Percentiles rank a stretch among this genome's conserved stretches.
Conservation (phyloP, 2,329 filamentous ascomycete species). For the Penicillium sumatraense region DNA sequence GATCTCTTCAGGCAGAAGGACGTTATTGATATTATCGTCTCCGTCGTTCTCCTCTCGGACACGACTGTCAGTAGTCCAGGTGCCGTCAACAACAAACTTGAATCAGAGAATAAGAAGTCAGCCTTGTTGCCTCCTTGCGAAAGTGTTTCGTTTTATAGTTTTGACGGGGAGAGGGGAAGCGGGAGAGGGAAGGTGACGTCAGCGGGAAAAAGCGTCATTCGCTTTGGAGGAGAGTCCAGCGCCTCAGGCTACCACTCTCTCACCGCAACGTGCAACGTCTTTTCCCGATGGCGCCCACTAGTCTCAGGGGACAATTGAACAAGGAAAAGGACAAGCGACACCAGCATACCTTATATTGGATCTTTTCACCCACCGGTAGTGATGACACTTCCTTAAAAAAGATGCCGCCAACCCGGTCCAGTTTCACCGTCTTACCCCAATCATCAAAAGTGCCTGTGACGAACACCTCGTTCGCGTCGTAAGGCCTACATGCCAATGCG, state of each 20-base stretch:
- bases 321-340: constrained; percentile 1
- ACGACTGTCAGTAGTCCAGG: constrained; percentile 82
- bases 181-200: constrained; percentile 31
- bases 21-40: constrained; percentile 89
- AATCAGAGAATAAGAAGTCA: constrained; percentile 11
- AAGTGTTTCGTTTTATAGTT: constrained; percentile 27
- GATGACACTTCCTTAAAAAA: constrained; percentile 81
- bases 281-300: constrained; percentile 4
- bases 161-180: constrained; percentile 18
- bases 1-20: constrained; percentile 77
- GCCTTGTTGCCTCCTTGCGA: constrained; percentile 3
- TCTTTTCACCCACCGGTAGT: constrained; percentile 71
- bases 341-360: constrained; percentile 86
- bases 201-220: constrained; percentile 32
- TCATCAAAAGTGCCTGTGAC: constrained; percentile 96
- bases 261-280: constrained; percentile 23
- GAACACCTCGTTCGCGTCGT: constrained; percentile 82
- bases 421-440: constrained; percentile 84
- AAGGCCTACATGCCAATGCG: constrained; percentile 66
- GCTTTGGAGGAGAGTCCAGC: constrained; percentile 14
- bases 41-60: constrained; percentile 82
- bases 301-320: background rate
- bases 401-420: constrained; percentile 72
- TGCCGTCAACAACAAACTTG: constrained; percentile 93
- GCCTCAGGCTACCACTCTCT: constrained; percentile 18